Base-by-base conservation (phyloP, 495 filamentous ascomycete genomes). In the Pseudoneurospora amorphoporcata region DNA sequence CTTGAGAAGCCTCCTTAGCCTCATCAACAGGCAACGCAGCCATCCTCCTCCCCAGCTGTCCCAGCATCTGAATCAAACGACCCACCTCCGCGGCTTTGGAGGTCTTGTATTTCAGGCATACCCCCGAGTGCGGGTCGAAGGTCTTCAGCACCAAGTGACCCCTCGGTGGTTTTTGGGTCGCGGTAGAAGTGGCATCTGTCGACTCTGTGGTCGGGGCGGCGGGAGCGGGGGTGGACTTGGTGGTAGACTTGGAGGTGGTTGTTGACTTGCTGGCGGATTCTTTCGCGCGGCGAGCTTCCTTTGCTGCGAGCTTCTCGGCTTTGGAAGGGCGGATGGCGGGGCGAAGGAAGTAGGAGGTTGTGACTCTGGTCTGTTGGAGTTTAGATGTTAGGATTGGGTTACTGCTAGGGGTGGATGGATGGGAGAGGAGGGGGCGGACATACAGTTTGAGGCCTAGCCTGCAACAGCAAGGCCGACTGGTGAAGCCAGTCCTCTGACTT, bases 41-140 rank as follows among this genome's bases (percentile, higher is more conserved):
- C 85, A 94, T 92, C 73, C 86, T 81, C 72, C 84, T 82, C 8
- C 89, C 91, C 77, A 95, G 78, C 72, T 86, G 84, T 2, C 92
- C 92, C 73, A 98, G 77, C 47, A 88, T 88, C 41, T 89, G 88
- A 53, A 98, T 87, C 79, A 98, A 80, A 41, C 95, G 84, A 3
- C 90, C 88, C 4, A 99, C 95, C 80, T 98, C 94, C 19, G 92
- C 92, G n/a, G 90, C 90, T 77, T 96, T 97, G 80, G 91, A 89
- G 19, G 95, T 97, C 78, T 88, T 87, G 83, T 97, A 99, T 82
- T 97, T 97, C 41, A 99, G 87, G 71, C 90, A 90, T 68, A 89
- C 88, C 74, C 95, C 95, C 14, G 91, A 90, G 38, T 81, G 81
- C 0, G 95, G 92, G 81, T 97, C 94, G 85, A 88, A 99, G 17